Percentiles rank a stretch among this genome's conserved stretches.
Evolutionary conservation across 164 flowering plant genomes (phyloP).

Genomic region (Magnolia officinalis): DNA sequence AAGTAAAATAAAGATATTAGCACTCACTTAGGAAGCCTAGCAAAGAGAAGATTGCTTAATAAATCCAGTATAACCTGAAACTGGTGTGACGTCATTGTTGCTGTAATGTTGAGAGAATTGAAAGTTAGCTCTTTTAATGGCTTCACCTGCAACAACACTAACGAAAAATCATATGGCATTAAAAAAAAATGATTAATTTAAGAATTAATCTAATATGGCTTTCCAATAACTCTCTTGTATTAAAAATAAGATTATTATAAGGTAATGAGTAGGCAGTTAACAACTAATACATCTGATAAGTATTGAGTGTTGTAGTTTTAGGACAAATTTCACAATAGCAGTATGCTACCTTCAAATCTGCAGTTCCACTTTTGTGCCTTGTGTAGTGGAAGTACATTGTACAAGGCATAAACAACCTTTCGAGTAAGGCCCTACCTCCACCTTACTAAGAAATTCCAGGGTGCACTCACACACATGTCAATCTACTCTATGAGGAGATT

Average conservation of each 20-base stretch:
- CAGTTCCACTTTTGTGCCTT: slow-evolving; percentile 95
- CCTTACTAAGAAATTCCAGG: no score
- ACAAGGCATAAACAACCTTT: slow-evolving; percentile 97
- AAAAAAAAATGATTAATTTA: not conserved
- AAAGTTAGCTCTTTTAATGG: no score
- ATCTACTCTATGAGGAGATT: no score
- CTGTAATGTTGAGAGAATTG: no score
- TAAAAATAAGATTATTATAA: not conserved
- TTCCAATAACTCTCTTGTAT: not conserved
- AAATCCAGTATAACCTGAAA: no score
- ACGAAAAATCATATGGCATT: no score
- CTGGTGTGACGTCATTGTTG: no score
- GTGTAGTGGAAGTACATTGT: slow-evolving; percentile 97
- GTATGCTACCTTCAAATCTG: slow-evolving; percentile 79
- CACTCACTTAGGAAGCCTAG: no score
- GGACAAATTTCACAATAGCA: not conserved
- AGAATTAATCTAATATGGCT: not conserved
- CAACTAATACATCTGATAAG: slow-evolving; percentile 1
- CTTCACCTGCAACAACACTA: no score
- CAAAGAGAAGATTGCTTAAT: no score
- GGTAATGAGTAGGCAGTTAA: not conserved
- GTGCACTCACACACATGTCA: no score
- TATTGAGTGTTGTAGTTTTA: not conserved
- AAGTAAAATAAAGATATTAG: slow-evolving; percentile 8
- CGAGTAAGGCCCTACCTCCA: slow-evolving; percentile 59